Conservation (phyloP, 2,329 filamentous ascomycete genomes). For the Neonectria neomacrospora region DNA sequence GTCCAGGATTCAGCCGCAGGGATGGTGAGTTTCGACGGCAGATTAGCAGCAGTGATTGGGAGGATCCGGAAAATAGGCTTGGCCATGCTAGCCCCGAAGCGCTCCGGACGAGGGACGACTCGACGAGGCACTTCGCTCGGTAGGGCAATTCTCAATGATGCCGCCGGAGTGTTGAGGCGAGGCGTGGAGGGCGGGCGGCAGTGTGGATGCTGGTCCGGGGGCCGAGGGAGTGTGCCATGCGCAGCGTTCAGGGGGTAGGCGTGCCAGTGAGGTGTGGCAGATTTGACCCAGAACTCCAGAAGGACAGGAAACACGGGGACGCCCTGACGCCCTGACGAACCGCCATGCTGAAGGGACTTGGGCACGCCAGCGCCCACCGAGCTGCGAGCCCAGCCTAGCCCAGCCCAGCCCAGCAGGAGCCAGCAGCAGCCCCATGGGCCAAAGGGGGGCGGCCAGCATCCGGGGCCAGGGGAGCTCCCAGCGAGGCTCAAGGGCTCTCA, state of each 20-base stretch:
- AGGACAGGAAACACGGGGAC: conserved; percentile 27
- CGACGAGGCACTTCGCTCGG: conserved; percentile 2
- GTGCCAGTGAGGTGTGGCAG: conserved; percentile 19
- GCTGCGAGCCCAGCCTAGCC: conserved; percentile 15
- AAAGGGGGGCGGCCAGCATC: conserved; percentile 21
- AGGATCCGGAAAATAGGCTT: conserved; percentile 29
- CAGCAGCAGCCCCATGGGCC: conserved; percentile 19
- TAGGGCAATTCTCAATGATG: conserved; percentile 16
- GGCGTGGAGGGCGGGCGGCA: conserved; percentile 35
- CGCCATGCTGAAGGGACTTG: conserved; percentile 25
- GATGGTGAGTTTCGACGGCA: conserved; percentile 32
- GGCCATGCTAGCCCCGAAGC: conserved; percentile 29
- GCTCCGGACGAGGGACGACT: conserved; percentile 3
- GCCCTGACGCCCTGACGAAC: conserved; percentile 24
- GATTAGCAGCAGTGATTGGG: conserved; percentile 28
- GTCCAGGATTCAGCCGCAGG: conserved; percentile 33
- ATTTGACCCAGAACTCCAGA: conserved; percentile 17
- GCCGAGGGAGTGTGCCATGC: conserved; percentile 5
- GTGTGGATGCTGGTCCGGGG: conserved; percentile 33
- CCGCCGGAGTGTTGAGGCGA: conserved; percentile 32
- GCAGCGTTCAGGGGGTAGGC: conserved; percentile 11
- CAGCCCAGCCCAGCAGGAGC: conserved; percentile 19
- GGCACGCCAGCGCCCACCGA: conserved; percentile 12
- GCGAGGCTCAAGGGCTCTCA: background rate
- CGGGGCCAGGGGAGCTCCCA: conserved; percentile 12